Evolutionary conservation across 768 basidiomycete genomes (phyloP).

Genomic region (Trametes elegans): DNA sequence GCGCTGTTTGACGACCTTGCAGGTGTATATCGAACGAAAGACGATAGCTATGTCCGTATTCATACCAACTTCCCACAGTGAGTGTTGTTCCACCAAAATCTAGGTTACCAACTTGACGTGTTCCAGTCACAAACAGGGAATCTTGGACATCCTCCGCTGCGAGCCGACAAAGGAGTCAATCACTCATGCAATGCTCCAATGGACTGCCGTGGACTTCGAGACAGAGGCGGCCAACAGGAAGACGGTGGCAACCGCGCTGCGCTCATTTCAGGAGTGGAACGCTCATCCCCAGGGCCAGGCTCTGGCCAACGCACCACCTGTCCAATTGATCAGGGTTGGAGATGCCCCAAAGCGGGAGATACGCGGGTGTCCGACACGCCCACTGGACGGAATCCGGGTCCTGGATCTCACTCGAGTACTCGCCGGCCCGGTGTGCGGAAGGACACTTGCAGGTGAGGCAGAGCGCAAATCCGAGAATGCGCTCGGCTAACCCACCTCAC

Average conservation of each 20-base stretch:
- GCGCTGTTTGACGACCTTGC: conserved; percentile 48
- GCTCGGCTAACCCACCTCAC: background rate
- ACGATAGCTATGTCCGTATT: conserved; percentile 49
- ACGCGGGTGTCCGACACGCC: conserved; percentile 20
- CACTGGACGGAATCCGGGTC: conserved; percentile 50
- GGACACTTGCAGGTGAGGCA: conserved; percentile 52
- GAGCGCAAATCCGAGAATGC: background rate
- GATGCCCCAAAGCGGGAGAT: conserved; percentile 41
- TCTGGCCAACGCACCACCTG: conserved; percentile 39
- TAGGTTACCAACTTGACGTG: background rate
- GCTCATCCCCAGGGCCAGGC: conserved; percentile 45
- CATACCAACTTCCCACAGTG: conserved; percentile 70
- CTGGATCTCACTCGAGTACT: conserved; percentile 61
- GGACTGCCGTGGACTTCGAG: conserved; percentile 49
- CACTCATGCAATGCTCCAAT: conserved; percentile 35
- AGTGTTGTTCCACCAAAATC: conserved; percentile 12
- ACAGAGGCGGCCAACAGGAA: conserved; percentile 40
- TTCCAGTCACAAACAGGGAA: conserved; percentile 48
- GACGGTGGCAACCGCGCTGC: conserved; percentile 51
- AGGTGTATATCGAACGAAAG: conserved; percentile 53
- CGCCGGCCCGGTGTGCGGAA: conserved; percentile 55
- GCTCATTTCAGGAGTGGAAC: conserved; percentile 51
- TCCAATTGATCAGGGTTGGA: conserved; percentile 44
- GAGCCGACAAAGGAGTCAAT: conserved; percentile 37
- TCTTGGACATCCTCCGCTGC: conserved; percentile 44